Evolutionary conservation across 2,329 filamentous ascomycete species (phyloP).

Genomic region (Beauveria asiatica): DNA sequence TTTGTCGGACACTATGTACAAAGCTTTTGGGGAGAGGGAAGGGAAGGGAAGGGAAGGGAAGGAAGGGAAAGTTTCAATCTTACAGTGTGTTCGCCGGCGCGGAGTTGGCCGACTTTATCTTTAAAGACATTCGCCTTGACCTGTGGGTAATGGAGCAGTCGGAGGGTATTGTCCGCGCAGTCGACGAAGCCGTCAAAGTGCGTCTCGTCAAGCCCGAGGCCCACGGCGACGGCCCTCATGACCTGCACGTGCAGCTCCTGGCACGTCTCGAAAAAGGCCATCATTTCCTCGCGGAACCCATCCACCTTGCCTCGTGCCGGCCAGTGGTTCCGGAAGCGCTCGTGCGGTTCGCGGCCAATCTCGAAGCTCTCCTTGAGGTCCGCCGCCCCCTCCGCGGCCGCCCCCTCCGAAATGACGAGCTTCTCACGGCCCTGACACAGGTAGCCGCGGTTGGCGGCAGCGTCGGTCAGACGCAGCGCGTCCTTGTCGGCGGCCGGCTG

Average conservation of each 20-base stretch:
- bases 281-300: slow-evolving; percentile 65
- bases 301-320: slow-evolving; percentile 39
- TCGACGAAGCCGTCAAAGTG: slow-evolving; percentile 75
- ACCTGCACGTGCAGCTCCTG: slow-evolving; percentile 66
- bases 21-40: background rate
- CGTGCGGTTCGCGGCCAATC: slow-evolving; percentile 52
- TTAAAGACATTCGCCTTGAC: slow-evolving; percentile 58
- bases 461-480: slow-evolving; percentile 59
- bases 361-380: slow-evolving; percentile 60
- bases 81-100: slow-evolving; percentile 67
- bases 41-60: too few relatives aligned
- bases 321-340: slow-evolving; percentile 69
- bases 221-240: slow-evolving; percentile 79
- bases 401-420: slow-evolving; percentile 30
- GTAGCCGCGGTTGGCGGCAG: slow-evolving; percentile 67
- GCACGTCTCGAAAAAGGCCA: slow-evolving; percentile 65
- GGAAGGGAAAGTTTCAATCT: background rate
- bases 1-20: background rate
- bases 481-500: slow-evolving; percentile 56
- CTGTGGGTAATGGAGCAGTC: slow-evolving; percentile 68
- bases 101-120: slow-evolving; percentile 58
- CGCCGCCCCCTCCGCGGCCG: slow-evolving; percentile 27
- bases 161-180: slow-evolving; percentile 60
- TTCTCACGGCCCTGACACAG: slow-evolving; percentile 64
- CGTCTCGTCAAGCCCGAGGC: slow-evolving; percentile 58